Evolutionary conservation across 2,329 filamentous ascomycete genomes (phyloP).

Genomic region (Graphiopsis chlorocephala): DNA sequence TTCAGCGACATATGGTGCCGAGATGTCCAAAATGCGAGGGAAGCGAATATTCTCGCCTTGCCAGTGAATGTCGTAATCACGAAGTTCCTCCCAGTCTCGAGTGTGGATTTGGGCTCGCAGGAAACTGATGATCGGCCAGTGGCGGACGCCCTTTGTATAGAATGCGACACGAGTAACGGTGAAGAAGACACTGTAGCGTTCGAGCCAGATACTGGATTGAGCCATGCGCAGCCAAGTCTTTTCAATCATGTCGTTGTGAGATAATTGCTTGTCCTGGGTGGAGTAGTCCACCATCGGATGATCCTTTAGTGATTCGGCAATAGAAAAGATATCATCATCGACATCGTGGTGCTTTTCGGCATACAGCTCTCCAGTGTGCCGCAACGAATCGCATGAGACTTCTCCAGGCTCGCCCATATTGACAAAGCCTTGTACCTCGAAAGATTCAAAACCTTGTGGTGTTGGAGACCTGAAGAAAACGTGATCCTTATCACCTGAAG

Average conservation of each 20-base stretch:
- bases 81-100: slow-evolving; percentile 21
- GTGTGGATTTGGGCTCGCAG: slow-evolving; percentile 27
- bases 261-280: background rate
- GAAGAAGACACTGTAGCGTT: slow-evolving; percentile 2
- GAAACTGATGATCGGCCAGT: slow-evolving; percentile 29
- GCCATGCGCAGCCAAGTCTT: slow-evolving; percentile 8
- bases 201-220: slow-evolving; percentile 5
- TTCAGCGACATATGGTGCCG: slow-evolving; percentile 20
- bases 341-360: slow-evolving; percentile 1
- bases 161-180: slow-evolving; percentile 18
- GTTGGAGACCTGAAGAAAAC: background rate
- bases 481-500: background rate
- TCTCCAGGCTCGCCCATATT: background rate
- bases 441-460: background rate
- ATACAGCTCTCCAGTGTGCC: background rate
- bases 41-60: slow-evolving; percentile 22
- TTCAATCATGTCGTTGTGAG: background rate
- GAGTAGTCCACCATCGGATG: slow-evolving; percentile 5
- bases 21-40: slow-evolving; percentile 26
- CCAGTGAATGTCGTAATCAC: slow-evolving; percentile 26
- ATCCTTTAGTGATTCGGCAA: background rate
- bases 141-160: slow-evolving; percentile 15
- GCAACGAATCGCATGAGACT: background rate
- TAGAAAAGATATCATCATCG: background rate
- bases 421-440: slow-evolving; percentile 1